These are phyloP conservation scores for Eucalyptus globulus DNA, from an alignment of 345 rosid species.

Conservation along the genomic window DNA sequence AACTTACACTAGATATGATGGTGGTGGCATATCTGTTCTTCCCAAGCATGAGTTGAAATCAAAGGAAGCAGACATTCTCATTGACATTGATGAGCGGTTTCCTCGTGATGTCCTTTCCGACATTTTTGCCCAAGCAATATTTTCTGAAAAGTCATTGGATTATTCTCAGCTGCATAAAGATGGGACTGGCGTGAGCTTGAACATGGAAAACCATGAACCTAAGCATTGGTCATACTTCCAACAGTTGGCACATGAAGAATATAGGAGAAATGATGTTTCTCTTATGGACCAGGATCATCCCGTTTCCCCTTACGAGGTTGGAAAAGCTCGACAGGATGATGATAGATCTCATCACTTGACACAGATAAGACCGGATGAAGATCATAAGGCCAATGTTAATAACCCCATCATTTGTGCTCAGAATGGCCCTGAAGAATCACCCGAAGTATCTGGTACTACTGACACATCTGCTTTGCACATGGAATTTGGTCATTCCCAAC, in stretches of 20 bases:
- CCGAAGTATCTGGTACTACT: slow-evolving; percentile 7
- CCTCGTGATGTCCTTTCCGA: slow-evolving; percentile 78
- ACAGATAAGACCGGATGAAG: slow-evolving; percentile 17
- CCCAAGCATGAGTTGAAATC: neutral
- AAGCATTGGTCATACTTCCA: slow-evolving; percentile 85
- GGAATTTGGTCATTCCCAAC: slow-evolving; percentile 11
- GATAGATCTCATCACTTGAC: slow-evolving; percentile 14
- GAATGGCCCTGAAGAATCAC: slow-evolving; percentile 12
- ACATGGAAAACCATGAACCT: slow-evolving; percentile 65
- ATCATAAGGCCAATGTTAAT: neutral
- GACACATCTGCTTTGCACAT: slow-evolving; percentile 7
- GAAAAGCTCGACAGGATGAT: slow-evolving; percentile 17
- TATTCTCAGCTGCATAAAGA: slow-evolving; percentile 24
- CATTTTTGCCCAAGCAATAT: slow-evolving; percentile 50
- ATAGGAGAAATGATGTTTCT: slow-evolving; percentile 37
- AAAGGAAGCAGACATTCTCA: slow-evolving; percentile 30
- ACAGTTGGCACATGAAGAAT: slow-evolving; percentile 67
- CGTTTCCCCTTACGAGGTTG: slow-evolving; percentile 13
- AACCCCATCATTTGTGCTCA: slow-evolving; percentile 14
- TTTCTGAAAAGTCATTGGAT: slow-evolving; percentile 37
- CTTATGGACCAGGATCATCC: slow-evolving; percentile 45
- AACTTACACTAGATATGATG: neutral
- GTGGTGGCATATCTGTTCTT: neutral
- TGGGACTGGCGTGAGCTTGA: slow-evolving; percentile 59
- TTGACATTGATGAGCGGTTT: slow-evolving; percentile 77